A percentile compares a stretch with the other conserved stretches of the same genome.
Evolutionary conservation across 2,329 filamentous ascomycete genomes (phyloP).

Genomic region (Colletotrichum graminicola): DNA sequence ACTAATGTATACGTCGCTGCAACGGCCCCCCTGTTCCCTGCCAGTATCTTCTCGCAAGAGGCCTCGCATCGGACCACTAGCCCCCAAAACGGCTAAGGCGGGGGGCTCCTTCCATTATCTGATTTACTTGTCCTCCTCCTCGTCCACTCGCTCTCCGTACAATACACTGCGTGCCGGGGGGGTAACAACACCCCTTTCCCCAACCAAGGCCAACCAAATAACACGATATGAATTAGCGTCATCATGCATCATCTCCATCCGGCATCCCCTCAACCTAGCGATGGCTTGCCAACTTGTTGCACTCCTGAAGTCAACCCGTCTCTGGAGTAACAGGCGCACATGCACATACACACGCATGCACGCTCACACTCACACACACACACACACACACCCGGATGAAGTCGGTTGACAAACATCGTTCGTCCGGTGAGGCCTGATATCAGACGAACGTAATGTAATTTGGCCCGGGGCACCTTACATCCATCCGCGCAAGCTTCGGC

Average conservation of each 20-base stretch:
- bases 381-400: neutral
- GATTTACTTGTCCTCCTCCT: neutral
- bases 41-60: conserved; percentile 16
- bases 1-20: neutral
- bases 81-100: conserved; percentile 24
- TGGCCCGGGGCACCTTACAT: neutral
- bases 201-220: conserved; percentile 28
- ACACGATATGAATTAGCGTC: conserved; percentile 18
- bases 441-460: conserved; percentile 19
- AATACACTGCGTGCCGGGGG: neutral
- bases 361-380: too few species aligned
- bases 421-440: conserved; percentile 10
- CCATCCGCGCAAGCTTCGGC: conserved; percentile 16
- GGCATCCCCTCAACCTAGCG: neutral
- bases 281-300: neutral
- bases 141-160: neutral
- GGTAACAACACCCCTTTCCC: conserved; percentile 14
- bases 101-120: neutral
- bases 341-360: neutral
- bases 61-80: conserved; percentile 10
- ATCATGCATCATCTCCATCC: conserved; percentile 26
- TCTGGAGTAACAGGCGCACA: neutral
- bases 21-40: conserved; percentile 32
- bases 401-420: neutral
- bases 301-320: conserved; percentile 3